Conservation (phyloP, 768 basidiomycete genomes). For the Naganishia vaughanmartiniae region DNA sequence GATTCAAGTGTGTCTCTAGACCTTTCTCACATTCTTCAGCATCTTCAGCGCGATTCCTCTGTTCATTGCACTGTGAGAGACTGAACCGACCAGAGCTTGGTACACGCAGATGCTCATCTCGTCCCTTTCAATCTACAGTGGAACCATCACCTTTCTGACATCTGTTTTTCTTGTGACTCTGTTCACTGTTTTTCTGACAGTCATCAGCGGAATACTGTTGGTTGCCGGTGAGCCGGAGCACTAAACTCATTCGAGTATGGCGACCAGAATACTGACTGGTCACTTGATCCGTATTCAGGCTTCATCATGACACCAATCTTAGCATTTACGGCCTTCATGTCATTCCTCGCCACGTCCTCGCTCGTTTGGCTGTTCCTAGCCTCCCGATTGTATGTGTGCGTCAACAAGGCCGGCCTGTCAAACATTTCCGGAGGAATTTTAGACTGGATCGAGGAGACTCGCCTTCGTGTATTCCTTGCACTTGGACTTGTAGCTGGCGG, state of each 20-base stretch:
- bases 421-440: conserved; percentile 2
- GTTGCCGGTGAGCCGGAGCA: background rate
- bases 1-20: background rate
- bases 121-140: background rate
- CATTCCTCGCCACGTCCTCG: conserved; percentile 8
- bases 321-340: conserved; percentile 14
- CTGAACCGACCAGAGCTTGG: background rate
- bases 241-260: background rate
- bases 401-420: conserved; percentile 9
- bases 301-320: conserved; percentile 23
- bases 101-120: no score
- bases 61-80: conserved; percentile 1
- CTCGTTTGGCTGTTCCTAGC: conserved; percentile 11
- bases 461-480: conserved; percentile 1
- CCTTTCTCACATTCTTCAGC: background rate
- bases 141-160: background rate
- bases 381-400: conserved; percentile 14
- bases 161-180: background rate
- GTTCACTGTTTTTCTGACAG: background rate
- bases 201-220: background rate
- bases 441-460: conserved; percentile 19
- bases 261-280: background rate
- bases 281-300: background rate
- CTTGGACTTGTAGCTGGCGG: background rate
- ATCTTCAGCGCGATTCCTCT: conserved; percentile 8